phyloP scores from a whole-genome alignment of 179 eudicot species.

The Silene noctiflora region DNA sequence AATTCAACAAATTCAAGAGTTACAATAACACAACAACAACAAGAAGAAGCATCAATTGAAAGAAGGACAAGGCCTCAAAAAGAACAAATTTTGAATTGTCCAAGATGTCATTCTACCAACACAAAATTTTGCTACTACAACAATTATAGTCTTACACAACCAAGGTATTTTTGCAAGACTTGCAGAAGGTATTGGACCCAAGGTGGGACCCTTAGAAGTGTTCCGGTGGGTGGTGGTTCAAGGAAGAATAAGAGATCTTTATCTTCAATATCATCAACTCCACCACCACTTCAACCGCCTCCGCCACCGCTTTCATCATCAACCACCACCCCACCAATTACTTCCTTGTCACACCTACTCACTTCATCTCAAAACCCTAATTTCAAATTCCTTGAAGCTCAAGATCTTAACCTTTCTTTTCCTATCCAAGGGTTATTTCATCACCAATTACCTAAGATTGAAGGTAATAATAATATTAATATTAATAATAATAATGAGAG shows the following conservation, averaged over 20 bases:
- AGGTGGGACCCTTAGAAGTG: slow-evolving; percentile 72
- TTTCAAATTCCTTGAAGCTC: slow-evolving; percentile 36
- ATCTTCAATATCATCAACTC: slow-evolving; percentile 19
- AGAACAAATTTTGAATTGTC: slow-evolving; percentile 62
- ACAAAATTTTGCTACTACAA: slow-evolving; percentile 84
- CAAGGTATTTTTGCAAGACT: slow-evolving; percentile 73
- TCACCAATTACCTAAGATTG: slow-evolving; percentile 38
- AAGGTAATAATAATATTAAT: slow-evolving; percentile 12
- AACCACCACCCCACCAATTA: slow-evolving; percentile 35
- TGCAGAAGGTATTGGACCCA: slow-evolving; percentile 84
- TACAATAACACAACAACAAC: slow-evolving; percentile 9
- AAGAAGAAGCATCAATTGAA: slow-evolving; percentile 2
- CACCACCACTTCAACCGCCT: slow-evolving; percentile 7
- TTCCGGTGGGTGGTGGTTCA: slow-evolving; percentile 79
- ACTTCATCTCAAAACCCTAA: slow-evolving; percentile 52
- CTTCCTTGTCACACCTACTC: slow-evolving; percentile 31
- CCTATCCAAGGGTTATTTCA: slow-evolving; percentile 45
- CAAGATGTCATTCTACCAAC: slow-evolving; percentile 69
- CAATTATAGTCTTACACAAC: slow-evolving; percentile 75
- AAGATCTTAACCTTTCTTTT: slow-evolving; percentile 60
- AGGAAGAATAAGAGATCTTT: slow-evolving; percentile 66
- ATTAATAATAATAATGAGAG: background rate
- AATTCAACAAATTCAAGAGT: slow-evolving; percentile 22
- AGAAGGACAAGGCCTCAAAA: slow-evolving; percentile 54
- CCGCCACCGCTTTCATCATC: background rate